Evolutionary conservation across 345 rosid genomes (phyloP).

Genomic region (Gossypium mustelinum): DNA sequence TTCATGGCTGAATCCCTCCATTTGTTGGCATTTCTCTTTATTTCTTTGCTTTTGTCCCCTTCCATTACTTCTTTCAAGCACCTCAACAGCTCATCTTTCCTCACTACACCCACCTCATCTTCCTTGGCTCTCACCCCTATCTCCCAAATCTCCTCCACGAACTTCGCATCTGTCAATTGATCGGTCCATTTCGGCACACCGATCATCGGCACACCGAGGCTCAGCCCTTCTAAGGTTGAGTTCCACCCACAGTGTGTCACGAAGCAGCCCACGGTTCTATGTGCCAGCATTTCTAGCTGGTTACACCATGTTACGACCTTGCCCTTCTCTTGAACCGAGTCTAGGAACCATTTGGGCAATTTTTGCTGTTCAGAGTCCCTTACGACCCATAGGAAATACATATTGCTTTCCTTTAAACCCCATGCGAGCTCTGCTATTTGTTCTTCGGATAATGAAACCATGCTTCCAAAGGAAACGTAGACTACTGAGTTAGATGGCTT

Average conservation of each 20-base stretch:
- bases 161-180: slow-evolving; percentile 61
- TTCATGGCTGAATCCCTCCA: slow-evolving; percentile 52
- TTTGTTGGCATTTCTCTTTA: slow-evolving; percentile 38
- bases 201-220: slow-evolving; percentile 64
- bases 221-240: slow-evolving; percentile 65
- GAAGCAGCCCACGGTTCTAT: slow-evolving; percentile 48
- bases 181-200: slow-evolving; percentile 68
- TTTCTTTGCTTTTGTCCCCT: slow-evolving; percentile 43
- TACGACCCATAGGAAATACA: slow-evolving; percentile 63
- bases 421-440: slow-evolving; percentile 48
- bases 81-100: slow-evolving; percentile 40
- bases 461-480: slow-evolving; percentile 66
- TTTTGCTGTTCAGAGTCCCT: slow-evolving; percentile 49
- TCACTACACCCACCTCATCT: slow-evolving; percentile 47
- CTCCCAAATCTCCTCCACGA: slow-evolving; percentile 55
- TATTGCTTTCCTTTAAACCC: slow-evolving; percentile 43
- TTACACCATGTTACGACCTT: slow-evolving; percentile 55
- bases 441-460: slow-evolving; percentile 45
- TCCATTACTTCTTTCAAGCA: slow-evolving; percentile 62
- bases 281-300: slow-evolving; percentile 61
- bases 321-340: slow-evolving; percentile 39
- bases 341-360: slow-evolving; percentile 44
- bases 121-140: slow-evolving; percentile 55
- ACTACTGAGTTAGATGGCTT: slow-evolving; percentile 44
- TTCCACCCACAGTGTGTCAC: slow-evolving; percentile 82